A percentile compares a stretch with the other conserved stretches of the same genome.
phyloP scores from a whole-genome alignment of 139 green algal species.

The Coelastrella sp. region DNA sequence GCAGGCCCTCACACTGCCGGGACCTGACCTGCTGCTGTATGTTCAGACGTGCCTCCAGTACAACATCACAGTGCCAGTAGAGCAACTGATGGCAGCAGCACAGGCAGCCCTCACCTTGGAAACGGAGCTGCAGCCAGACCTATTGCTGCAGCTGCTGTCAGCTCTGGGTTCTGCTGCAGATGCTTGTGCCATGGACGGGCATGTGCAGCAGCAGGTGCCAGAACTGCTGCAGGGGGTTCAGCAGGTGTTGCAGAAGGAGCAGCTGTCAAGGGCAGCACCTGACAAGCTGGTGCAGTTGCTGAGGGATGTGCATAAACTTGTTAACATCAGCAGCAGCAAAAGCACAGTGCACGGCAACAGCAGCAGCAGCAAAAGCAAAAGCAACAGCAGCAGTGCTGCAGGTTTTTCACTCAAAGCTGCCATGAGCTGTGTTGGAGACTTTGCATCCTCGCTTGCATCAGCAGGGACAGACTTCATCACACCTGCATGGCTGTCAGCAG shows the following conservation, averaged over 20 bases:
- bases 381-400: background rate
- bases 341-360: background rate
- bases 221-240: slow-evolving; percentile 3
- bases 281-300: slow-evolving; percentile 41
- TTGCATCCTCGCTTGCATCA: background rate
- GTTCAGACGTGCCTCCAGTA: background rate
- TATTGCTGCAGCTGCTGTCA: slow-evolving; percentile 29
- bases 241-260: slow-evolving; percentile 14
- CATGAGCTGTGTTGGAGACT: background rate
- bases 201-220: slow-evolving; percentile 20
- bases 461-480: background rate
- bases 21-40: background rate
- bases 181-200: too few relatives aligned
- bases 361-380: slow-evolving; percentile 19
- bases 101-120: background rate
- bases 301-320: slow-evolving; percentile 1
- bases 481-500: background rate
- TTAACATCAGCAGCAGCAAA: background rate
- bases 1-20: background rate
- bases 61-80: background rate
- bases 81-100: background rate
- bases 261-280: background rate
- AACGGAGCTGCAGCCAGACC: background rate
- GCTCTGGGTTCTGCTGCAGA: slow-evolving; percentile 13
- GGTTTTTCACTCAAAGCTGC: background rate